phyloP scores from a whole-genome alignment of 2,329 filamentous ascomycete genomes.

The Exophiala phaeomuriformis region DNA sequence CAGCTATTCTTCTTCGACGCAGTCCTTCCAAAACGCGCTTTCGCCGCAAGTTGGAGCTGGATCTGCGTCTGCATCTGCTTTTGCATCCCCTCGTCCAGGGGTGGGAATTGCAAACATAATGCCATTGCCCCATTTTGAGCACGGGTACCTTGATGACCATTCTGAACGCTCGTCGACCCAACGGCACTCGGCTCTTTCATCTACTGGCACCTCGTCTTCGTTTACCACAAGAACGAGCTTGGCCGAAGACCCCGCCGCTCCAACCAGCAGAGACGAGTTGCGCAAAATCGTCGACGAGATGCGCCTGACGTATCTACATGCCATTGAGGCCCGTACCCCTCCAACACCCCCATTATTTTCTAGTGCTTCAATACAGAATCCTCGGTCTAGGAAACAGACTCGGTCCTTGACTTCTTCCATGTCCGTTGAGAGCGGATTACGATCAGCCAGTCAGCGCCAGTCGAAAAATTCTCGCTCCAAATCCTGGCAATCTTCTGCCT shows the following conservation, averaged over 20 bases:
- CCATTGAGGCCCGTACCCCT: constrained; percentile 22
- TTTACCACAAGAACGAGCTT: constrained; percentile 23
- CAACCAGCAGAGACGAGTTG: constrained; percentile 24
- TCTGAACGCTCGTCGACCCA: constrained; percentile 24
- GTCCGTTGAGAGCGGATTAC: constrained; percentile 17
- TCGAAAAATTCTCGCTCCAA: constrained; percentile 9
- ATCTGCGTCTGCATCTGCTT: no score
- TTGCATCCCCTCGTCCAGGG: background rate
- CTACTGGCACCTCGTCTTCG: constrained; percentile 20
- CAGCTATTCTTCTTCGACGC: constrained; percentile 9
- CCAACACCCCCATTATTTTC: constrained; percentile 5
- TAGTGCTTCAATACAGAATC: constrained; percentile 6
- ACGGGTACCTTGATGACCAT: constrained; percentile 16
- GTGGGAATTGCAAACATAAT: constrained; percentile 1
- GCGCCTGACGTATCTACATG: constrained; percentile 25
- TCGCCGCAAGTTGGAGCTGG: background rate
- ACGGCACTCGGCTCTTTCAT: constrained; percentile 22
- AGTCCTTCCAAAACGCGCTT: constrained; percentile 5
- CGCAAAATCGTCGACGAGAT: constrained; percentile 27
- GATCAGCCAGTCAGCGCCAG: constrained; percentile 7
- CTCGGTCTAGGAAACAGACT: constrained; percentile 17
- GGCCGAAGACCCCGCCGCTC: constrained; percentile 15
- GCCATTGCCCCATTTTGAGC: constrained; percentile 10
- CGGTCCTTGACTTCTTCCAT: constrained; percentile 14
- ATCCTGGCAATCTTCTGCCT: constrained; percentile 16